Conservation (phyloP, 73 alveolate genomes). For the Tetrahymena malaccensis region DNA sequence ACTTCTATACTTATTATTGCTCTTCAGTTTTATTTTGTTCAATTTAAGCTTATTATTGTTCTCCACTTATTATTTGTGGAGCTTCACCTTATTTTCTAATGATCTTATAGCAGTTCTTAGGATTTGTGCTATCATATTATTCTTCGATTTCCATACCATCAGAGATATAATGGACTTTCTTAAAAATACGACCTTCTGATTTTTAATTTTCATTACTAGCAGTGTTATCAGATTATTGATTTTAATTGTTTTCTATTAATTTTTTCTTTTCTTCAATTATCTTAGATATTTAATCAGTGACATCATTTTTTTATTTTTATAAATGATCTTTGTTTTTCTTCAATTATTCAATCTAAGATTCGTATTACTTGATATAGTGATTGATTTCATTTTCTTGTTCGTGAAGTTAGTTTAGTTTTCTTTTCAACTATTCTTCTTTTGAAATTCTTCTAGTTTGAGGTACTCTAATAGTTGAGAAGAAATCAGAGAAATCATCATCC, state of each 20-base stretch:
- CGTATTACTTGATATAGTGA: neutral
- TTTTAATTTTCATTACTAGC: neutral
- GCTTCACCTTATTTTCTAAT: neutral
- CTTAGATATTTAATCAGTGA: neutral
- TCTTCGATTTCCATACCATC: neutral
- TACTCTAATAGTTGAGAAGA: neutral
- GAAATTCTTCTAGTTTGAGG: neutral
- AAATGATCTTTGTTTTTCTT: neutral
- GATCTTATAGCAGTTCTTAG: neutral
- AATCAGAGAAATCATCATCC: neutral
- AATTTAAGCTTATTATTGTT: neutral
- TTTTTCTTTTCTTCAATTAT: neutral
- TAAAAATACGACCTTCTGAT: neutral
- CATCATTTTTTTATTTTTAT: neutral
- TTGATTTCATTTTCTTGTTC: neutral
- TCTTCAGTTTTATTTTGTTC: neutral
- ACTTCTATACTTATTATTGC: neutral
- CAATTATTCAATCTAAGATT: neutral
- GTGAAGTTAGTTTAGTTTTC: neutral
- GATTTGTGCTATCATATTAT: neutral
- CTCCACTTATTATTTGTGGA: neutral
- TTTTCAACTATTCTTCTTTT: neutral
- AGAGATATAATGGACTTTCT: neutral
- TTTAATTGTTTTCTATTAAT: neutral
- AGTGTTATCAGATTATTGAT: neutral